These are phyloP conservation scores for Galerina sulciceps DNA, from an alignment of 768 basidiomycete genomes.

Conservation along the genomic window DNA sequence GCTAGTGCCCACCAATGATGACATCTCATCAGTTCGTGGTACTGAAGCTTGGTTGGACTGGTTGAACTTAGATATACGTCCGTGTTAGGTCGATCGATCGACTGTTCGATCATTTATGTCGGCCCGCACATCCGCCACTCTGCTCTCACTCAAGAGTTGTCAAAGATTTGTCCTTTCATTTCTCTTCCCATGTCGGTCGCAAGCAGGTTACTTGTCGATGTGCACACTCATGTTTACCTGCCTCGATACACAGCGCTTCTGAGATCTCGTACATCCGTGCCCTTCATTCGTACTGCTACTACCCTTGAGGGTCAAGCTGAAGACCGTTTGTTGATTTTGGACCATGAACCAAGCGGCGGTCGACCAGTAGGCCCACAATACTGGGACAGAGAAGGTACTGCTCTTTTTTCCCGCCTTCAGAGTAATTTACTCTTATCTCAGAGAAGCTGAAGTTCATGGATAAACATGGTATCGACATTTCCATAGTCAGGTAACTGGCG, in stretches of 20 bases:
- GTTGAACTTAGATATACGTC: slow-evolving; percentile 17
- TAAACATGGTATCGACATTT: slow-evolving; percentile 77
- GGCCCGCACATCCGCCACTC: slow-evolving; percentile 26
- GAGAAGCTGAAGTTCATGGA: slow-evolving; percentile 87
- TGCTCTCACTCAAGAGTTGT: not conserved
- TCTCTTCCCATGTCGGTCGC: slow-evolving; percentile 22
- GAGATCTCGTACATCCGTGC: slow-evolving; percentile 63
- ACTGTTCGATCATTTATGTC: not conserved
- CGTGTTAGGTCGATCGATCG: slow-evolving; percentile 12
- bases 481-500: slow-evolving; percentile 68
- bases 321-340: slow-evolving; percentile 77
- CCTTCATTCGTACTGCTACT: slow-evolving; percentile 61
- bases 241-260: slow-evolving; percentile 77
- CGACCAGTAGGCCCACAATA: slow-evolving; percentile 85
- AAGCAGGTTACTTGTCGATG: slow-evolving; percentile 63
- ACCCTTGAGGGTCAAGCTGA: slow-evolving; percentile 53
- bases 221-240: slow-evolving; percentile 88
- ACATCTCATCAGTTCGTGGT: slow-evolving; percentile 6
- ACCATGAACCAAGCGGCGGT: slow-evolving; percentile 80
- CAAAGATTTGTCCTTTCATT: not conserved
- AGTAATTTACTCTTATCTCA: slow-evolving; percentile 1
- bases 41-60: not conserved
- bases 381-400: slow-evolving; percentile 59
- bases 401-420: not conserved
- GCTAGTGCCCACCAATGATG: not conserved